phyloP scores from a whole-genome alignment of 257 asterid species.

The Cordia subcordata region DNA sequence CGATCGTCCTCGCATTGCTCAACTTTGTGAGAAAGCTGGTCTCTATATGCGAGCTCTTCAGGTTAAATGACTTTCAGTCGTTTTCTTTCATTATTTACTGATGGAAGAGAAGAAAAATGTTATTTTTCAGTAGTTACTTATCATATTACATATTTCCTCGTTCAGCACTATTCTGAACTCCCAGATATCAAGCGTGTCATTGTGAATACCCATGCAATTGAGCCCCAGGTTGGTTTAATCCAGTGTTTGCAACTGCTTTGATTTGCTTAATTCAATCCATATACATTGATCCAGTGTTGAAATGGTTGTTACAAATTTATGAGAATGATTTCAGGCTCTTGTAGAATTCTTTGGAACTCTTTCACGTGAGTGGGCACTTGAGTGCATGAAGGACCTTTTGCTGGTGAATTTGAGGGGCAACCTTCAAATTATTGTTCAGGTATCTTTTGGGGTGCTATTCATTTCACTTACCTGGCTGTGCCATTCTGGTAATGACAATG shows the following conservation, averaged over 20 bases:
- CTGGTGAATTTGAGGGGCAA: constrained; percentile 87
- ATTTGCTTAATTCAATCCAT: neutral
- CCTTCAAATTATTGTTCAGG: constrained; percentile 99
- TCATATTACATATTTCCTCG: neutral
- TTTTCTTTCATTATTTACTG: neutral
- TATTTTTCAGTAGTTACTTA: neutral
- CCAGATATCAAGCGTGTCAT: constrained; percentile 98
- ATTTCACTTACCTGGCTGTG: neutral
- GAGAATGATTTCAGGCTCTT: constrained; percentile 51
- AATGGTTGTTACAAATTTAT: constrained; percentile 15
- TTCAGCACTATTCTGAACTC: constrained; percentile 89
- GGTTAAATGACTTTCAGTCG: constrained; percentile 30
- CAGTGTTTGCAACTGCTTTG: neutral
- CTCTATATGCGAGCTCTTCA: constrained; percentile 94
- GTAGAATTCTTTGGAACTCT: constrained; percentile 94
- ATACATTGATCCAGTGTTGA: constrained; percentile 7
- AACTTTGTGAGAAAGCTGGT: constrained; percentile 96
- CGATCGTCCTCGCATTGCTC: constrained; percentile 93
- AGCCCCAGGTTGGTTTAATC: constrained; percentile 78
- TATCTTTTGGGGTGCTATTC: constrained; percentile 17
- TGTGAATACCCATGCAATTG: constrained; percentile 99
- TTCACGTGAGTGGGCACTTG: constrained; percentile 92
- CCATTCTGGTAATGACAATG: neutral
- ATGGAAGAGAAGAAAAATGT: neutral
- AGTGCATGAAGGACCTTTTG: constrained; percentile 94